phyloP scores from a whole-genome alignment of 148 eudicot species.

The Persicaria maculosa region DNA sequence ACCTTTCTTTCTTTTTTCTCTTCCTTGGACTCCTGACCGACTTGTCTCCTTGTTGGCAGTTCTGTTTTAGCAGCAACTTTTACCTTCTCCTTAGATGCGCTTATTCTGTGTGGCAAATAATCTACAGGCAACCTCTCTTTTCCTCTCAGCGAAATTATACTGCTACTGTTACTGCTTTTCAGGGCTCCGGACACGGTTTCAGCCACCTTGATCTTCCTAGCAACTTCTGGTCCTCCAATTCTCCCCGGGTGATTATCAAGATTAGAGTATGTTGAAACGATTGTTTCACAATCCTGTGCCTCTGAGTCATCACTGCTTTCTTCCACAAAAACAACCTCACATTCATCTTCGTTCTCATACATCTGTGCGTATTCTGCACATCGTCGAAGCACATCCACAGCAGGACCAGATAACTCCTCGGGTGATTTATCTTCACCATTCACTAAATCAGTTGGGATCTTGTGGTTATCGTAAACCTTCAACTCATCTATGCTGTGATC shows the following conservation, averaged over 20 bases:
- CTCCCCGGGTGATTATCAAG: constrained; percentile 90
- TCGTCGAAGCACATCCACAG: neutral
- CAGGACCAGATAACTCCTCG: neutral
- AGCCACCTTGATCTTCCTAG: constrained; percentile 51
- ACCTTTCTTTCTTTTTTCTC: constrained; percentile 97
- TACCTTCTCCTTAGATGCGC: constrained; percentile 31
- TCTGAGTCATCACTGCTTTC: constrained; percentile 91
- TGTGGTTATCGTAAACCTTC: neutral
- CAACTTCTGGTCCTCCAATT: constrained; percentile 51
- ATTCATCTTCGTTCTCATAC: neutral
- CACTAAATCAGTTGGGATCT: neutral
- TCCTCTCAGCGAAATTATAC: constrained; percentile 61
- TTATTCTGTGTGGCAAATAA: constrained; percentile 53
- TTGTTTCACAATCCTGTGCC: constrained; percentile 81
- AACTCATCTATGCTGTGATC: neutral
- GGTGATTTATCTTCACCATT: neutral
- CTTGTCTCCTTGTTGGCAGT: constrained; percentile 40
- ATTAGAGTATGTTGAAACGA: constrained; percentile 77
- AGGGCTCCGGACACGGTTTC: constrained; percentile 39
- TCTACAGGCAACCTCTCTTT: constrained; percentile 71
- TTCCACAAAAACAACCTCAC: constrained; percentile 22
- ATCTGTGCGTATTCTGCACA: neutral
- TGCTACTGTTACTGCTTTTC: constrained; percentile 21
- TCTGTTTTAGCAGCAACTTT: constrained; percentile 36
- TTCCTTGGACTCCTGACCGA: constrained; percentile 72